Percentiles rank a stretch among this genome's conserved stretches.
Conservation (phyloP, 805 yeast genomes). For the Yarrowia sp. region DNA sequence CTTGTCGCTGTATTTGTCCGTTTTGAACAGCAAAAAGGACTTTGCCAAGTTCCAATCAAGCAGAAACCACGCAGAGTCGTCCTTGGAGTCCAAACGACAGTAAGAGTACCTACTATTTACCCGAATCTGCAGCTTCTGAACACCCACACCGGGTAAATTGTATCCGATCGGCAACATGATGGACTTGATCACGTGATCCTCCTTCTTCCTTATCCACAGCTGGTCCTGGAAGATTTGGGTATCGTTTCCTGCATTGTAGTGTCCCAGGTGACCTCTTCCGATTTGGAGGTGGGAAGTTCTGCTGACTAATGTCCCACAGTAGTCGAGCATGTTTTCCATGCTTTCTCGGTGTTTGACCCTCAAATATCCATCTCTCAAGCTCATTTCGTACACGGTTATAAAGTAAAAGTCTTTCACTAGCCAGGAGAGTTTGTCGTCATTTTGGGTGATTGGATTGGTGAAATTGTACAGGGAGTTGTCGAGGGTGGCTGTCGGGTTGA, state of each 20-base stretch:
- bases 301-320: slow-evolving; percentile 10
- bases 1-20: slow-evolving; percentile 24
- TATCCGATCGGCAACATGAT: slow-evolving; percentile 25
- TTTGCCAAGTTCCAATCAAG: slow-evolving; percentile 14
- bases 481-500: slow-evolving; percentile 16
- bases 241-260: neutral
- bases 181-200: neutral
- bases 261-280: slow-evolving; percentile 22
- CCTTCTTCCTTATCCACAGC: slow-evolving; percentile 11
- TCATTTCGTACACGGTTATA: slow-evolving; percentile 15
- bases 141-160: slow-evolving; percentile 15
- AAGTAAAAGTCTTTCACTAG: slow-evolving; percentile 4
- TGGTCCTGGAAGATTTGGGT: slow-evolving; percentile 32
- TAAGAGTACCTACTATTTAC: slow-evolving; percentile 14
- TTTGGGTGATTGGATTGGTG: slow-evolving; percentile 24
- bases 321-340: neutral
- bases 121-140: neutral
- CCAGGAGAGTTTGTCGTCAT: slow-evolving; percentile 3
- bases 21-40: slow-evolving; percentile 19
- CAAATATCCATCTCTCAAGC: slow-evolving; percentile 8
- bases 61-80: slow-evolving; percentile 34
- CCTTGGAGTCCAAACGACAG: slow-evolving; percentile 1
- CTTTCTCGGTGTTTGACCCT: neutral
- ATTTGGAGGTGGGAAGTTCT: neutral
- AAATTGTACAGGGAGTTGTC: slow-evolving; percentile 21